Evolutionary conservation across 108 stramenopile species (phyloP), one percentile per base, ranked within the genome.

Genomic region (Skeletonema potamos): DNA sequence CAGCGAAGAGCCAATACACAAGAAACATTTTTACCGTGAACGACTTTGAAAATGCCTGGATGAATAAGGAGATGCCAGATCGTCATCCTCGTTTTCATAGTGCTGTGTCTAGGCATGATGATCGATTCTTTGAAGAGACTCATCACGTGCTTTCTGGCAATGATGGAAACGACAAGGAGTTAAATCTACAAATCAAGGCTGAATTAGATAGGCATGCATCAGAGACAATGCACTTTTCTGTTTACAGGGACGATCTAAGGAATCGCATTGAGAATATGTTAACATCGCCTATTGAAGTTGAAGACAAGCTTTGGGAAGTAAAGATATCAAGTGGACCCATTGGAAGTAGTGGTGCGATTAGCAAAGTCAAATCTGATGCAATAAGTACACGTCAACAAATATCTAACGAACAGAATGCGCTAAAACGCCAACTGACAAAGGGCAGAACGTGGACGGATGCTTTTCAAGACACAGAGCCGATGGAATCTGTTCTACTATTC

Each of bases 401-500:
- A 15, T 22, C 20, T 30, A 51, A 59, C 18, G 43, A 61, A 11
- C 48, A 8, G 11, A 71, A 22, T 63, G 33, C 44, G 44, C 8
- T 51, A 20, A 51, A 51, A 20, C 48, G 48, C 0, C 48, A 51
- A 51, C 18, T 43, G 32, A 66, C 56, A 36, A 30, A 54, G 29
- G 68, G 58, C 24, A 62, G 66, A 58, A 9, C 55, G 11, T 60
- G 66, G 69, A 68, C 54, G 18, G 70, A 51, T 39, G 67, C 62
- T 27, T 54, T 54, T 20, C 9, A 55, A 10, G 77, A 72, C 27
- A 58, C 34, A 2, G 29, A 39, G 17, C 84, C 84, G 6, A 75
- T 63, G 71, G 94, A 95, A 65, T 86, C 88, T 13, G 58, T 92
- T 0, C 54, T 95, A 6, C 58, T 93, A 2, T 95, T 95, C 73